Conservation (phyloP, 2,329 filamentous ascomycete species). For the Stagonosporopsis tanaceti region DNA sequence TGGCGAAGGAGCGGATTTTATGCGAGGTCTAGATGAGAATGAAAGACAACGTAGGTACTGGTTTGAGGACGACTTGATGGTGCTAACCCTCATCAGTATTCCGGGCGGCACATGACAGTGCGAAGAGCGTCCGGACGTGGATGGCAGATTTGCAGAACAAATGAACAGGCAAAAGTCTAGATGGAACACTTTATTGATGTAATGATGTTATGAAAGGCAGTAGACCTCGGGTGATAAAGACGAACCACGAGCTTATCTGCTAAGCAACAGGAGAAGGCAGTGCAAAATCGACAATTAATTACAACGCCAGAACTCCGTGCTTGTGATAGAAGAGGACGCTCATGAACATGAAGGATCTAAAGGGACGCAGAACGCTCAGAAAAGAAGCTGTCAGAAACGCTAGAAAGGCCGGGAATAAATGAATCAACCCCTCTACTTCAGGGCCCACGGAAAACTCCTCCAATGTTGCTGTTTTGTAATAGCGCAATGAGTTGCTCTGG, state of each 20-base stretch:
- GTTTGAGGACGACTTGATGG: not conserved
- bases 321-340: not conserved
- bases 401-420: constrained; percentile 1
- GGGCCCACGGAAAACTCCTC: constrained; percentile 36
- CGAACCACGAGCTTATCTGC: not conserved
- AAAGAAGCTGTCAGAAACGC: not conserved
- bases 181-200: not conserved
- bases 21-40: constrained; percentile 87
- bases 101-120: constrained; percentile 58
- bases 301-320: constrained; percentile 6
- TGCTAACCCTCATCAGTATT: constrained; percentile 50
- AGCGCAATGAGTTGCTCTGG: constrained; percentile 47
- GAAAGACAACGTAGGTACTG: constrained; percentile 70
- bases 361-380: constrained; percentile 10
- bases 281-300: not conserved
- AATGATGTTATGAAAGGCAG: not conserved
- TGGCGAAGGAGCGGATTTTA: constrained; percentile 77
- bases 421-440: not conserved
- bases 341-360: not conserved
- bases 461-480: constrained; percentile 49
- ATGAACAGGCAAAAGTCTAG: constrained; percentile 22
- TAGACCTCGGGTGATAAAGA: not conserved
- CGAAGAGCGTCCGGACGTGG: constrained; percentile 56
- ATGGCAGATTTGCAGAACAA: constrained; percentile 53
- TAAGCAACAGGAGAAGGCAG: not conserved